phyloP scores from a whole-genome alignment of 2,329 filamentous ascomycete genomes.

The Colletotrichum plurivorum region DNA sequence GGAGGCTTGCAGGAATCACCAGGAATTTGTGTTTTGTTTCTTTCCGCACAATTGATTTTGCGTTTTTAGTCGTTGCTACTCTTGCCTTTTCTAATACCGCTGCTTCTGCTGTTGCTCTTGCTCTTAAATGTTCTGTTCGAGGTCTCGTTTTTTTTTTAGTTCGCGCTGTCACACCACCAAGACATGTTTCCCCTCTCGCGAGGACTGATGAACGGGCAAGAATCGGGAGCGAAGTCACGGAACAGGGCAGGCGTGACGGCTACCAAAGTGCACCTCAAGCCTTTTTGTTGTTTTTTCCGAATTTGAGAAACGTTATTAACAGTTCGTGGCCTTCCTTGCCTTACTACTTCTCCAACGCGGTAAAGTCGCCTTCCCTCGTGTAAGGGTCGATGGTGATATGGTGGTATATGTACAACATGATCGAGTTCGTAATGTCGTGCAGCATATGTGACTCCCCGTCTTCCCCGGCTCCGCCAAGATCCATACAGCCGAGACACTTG shows the following conservation, averaged over 20 bases:
- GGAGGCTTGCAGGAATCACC: no score
- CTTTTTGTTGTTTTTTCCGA: neutral
- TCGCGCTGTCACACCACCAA: neutral
- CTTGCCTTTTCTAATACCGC: no score
- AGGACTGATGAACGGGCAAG: neutral
- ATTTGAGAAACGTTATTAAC: neutral
- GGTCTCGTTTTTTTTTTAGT: no score
- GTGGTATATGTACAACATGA: constrained; percentile 26
- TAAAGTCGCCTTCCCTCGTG: neutral
- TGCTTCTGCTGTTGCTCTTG: neutral
- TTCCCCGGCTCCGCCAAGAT: neutral
- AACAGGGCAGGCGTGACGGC: neutral
- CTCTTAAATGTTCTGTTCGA: neutral
- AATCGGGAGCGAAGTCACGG: neutral
- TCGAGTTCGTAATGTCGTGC: constrained; percentile 31
- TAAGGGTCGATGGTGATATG: neutral
- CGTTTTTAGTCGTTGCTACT: no score
- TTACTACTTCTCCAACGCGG: neutral
- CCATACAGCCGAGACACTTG: neutral
- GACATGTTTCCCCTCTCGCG: constrained; percentile 1
- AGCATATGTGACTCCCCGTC: neutral
- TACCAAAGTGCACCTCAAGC: neutral
- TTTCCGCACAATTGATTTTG: no score
- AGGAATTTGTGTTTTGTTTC: no score
- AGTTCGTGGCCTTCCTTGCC: no score